Evolutionary conservation across 108 stramenopile genomes (phyloP), one percentile per base, ranked within the genome.

Genomic region (Bacterosira constricta): DNA sequence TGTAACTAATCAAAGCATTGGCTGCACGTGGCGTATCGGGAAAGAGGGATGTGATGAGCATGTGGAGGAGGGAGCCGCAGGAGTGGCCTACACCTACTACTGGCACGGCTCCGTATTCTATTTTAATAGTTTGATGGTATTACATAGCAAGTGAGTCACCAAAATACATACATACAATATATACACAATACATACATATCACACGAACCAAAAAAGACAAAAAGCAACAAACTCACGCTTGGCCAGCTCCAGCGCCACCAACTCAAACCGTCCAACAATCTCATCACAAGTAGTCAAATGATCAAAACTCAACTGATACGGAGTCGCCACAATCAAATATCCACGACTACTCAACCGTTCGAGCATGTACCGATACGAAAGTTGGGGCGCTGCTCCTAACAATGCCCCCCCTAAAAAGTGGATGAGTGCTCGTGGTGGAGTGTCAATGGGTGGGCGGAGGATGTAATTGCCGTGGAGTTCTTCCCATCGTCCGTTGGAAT

Each of bases 381-480:
- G 69, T 44, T 96, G 92, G 2, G 96, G 96, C 8, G 95, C 89
- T 18, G 94, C 94, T 0, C 96, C 96, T 12, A 96, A 85, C 31
- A 98, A 66, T 17, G 96, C 97, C 3, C 96, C 97, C 0, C 96
- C 96, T 29, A 98, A 52, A 57, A 98, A 98, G 75, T 97, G 96
- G n/a, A 97, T 41, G 29, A 92, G 65, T 15, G 83, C 79, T 10
- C 80, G 60, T 12, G 73, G 73, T 26, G 51, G 56, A 12, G 11
- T 21, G 13, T 18, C 1, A 26, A 23, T 26, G 12, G 36, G 26
- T 6, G 90, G 93, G 26, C 86, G 82, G n/a, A 93, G 73, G 51
- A 93, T 75, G 80, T 83, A 93, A 44, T 93, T 93, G 8, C 88
- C 90, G 59, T 93, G 81, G 8, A 91, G 36, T 35, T 83, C 75